phyloP scores from a whole-genome alignment of 805 yeast species.

The Saccharomycopsis javanensis region DNA sequence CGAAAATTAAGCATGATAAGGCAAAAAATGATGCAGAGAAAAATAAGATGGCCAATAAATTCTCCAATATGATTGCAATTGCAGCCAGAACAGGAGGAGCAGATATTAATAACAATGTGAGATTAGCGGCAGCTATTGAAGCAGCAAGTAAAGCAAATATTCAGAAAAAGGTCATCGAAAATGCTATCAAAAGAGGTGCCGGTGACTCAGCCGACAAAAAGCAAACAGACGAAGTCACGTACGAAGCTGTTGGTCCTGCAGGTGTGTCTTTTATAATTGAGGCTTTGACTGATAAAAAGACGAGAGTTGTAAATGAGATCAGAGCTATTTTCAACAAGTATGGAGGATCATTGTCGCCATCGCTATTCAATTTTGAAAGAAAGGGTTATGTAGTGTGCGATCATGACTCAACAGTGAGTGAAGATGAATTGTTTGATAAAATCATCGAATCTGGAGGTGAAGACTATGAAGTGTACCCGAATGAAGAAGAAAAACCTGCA shows the following conservation, averaged over 20 bases:
- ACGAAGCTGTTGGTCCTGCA: constrained; percentile 90
- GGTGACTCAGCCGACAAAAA: constrained; percentile 47
- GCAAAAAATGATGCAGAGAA: constrained; percentile 82
- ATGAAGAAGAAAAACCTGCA: constrained; percentile 31
- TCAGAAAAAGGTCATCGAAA: constrained; percentile 76
- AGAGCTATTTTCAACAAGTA: constrained; percentile 65
- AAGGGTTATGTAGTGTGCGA: constrained; percentile 63
- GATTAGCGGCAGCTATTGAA: constrained; percentile 64
- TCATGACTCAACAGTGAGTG: constrained; percentile 24
- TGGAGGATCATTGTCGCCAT: constrained; percentile 66
- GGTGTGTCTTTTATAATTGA: constrained; percentile 82
- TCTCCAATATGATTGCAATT: constrained; percentile 64
- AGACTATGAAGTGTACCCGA: constrained; percentile 46
- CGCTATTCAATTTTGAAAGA: constrained; percentile 65
- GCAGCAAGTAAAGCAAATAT: constrained; percentile 68
- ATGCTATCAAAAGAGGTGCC: constrained; percentile 76
- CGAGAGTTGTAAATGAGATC: constrained; percentile 67
- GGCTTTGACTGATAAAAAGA: constrained; percentile 81
- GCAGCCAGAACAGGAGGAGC: constrained; percentile 67
- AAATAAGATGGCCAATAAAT: constrained; percentile 56
- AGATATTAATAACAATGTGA: constrained; percentile 52
- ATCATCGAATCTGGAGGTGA: constrained; percentile 73
- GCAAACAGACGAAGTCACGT: constrained; percentile 46
- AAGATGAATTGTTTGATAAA: constrained; percentile 62
- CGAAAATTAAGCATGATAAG: constrained; percentile 86